Base-by-base conservation (phyloP, 108 stramenopile species). In the Parietichytrium sp. region DNA sequence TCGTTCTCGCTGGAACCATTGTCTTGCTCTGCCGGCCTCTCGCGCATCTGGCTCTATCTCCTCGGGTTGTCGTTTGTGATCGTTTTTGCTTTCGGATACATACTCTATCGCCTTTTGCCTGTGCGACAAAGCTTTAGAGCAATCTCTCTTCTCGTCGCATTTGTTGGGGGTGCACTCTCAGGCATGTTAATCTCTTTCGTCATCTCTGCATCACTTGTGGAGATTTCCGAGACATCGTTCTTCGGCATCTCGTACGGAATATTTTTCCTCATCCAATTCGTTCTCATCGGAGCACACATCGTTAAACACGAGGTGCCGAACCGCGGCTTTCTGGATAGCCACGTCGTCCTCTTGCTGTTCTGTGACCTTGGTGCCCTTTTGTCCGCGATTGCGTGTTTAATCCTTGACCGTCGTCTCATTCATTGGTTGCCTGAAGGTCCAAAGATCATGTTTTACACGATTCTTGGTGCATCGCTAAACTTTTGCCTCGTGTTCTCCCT, bases 161-260 rank as follows among this genome's bases (percentile, higher is more conserved):
- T 72, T 0, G 61, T 72, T 7, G 61, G 61, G 38, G 61, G 61
- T 7, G 33, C 61, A 10, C 61, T 72, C 38, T 72, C 61, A 6
- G 61, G 61, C 1, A 72, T 72, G 61, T 15, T 72, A 6, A n/a
- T 72, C 20, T 72, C 61, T n/a, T 72, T 45, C 42, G 18, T 72
- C 20, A 45, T 72, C 61, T 72, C 61, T 25, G 25, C 45, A 10
- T 72, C 61, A 6, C 61, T 72, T 6, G 61, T 72, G n/a, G 61
- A 72, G 20, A 72, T 72, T 27, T 72, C 61, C 8, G 61, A 72
- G 33, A 72, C 61, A n/a, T 45, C 61, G 12, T 72, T 72, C 45
- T 72, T 72, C 20, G 61, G 61, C 10, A 18, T 72, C 20, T 33
- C 61, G 6, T 72, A 72, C 20, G 61, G 61, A n/a, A 13, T 72